phyloP scores from a whole-genome alignment of 2,329 filamentous ascomycete species.

The Lasiodiplodia theobromae region DNA sequence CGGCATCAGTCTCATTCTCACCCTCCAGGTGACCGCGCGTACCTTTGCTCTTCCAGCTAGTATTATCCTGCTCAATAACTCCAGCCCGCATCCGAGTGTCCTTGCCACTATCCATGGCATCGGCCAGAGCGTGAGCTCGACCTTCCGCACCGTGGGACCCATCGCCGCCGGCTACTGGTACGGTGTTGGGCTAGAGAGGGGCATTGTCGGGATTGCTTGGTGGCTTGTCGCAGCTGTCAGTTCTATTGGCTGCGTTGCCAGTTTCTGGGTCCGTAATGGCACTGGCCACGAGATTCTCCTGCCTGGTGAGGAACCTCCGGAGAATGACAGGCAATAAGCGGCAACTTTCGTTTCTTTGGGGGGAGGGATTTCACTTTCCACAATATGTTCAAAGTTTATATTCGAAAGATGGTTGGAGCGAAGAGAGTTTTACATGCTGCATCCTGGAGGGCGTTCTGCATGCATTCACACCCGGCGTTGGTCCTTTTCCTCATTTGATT shows the following conservation, averaged over 20 bases:
- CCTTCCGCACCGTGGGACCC: slow-evolving; percentile 63
- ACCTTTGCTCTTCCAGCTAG: slow-evolving; percentile 70
- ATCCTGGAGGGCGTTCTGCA: slow-evolving; percentile 27
- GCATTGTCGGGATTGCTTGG: slow-evolving; percentile 64
- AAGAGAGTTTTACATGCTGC: slow-evolving; percentile 11
- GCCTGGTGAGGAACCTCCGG: slow-evolving; percentile 28
- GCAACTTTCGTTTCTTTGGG: neutral
- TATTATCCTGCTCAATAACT: slow-evolving; percentile 67
- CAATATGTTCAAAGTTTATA: neutral
- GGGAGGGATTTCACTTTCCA: neutral
- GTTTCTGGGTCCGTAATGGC: slow-evolving; percentile 70
- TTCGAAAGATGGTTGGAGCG: neutral
- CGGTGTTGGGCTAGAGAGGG: slow-evolving; percentile 60
- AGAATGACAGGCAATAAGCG: slow-evolving; percentile 16
- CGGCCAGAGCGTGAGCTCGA: slow-evolving; percentile 62
- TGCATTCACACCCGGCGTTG: slow-evolving; percentile 22
- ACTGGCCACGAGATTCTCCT: slow-evolving; percentile 31
- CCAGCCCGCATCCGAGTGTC: slow-evolving; percentile 61
- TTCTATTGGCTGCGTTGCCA: slow-evolving; percentile 63
- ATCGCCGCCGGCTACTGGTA: slow-evolving; percentile 62
- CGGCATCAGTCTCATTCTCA: slow-evolving; percentile 68
- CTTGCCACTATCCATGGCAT: slow-evolving; percentile 67
- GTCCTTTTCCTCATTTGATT: neutral
- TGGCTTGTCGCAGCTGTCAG: slow-evolving; percentile 64
- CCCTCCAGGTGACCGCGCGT: slow-evolving; percentile 74